These are phyloP conservation scores for Cladophialophora exuberans DNA, from an alignment of 2,329 filamentous ascomycete genomes.

Conservation along the genomic window DNA sequence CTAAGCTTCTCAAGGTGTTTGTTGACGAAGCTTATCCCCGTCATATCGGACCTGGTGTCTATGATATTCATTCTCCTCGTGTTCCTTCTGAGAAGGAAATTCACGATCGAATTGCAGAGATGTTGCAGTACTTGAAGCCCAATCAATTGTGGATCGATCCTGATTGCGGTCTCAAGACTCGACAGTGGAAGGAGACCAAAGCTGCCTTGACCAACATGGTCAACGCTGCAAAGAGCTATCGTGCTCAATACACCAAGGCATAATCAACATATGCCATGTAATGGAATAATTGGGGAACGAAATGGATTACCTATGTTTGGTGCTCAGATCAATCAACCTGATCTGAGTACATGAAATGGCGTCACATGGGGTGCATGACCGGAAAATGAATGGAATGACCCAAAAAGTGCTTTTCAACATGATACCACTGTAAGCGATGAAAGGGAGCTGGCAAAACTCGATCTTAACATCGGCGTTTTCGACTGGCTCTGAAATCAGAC, in stretches of 20 bases:
- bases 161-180: constrained; percentile 98
- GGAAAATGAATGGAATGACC: constrained; percentile 17
- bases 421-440: constrained; percentile 33
- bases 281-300: neutral
- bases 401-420: constrained; percentile 35
- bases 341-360: constrained; percentile 26
- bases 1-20: constrained; percentile 98
- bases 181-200: constrained; percentile 99
- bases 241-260: constrained; percentile 69
- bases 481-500: constrained; percentile 28
- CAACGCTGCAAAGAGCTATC: constrained; percentile 96
- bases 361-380: constrained; percentile 15
- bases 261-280: constrained; percentile 22
- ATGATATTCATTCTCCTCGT: constrained; percentile 99
- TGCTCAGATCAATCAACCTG: constrained; percentile 32
- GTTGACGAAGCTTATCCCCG: constrained; percentile 96
- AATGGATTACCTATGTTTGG: constrained; percentile 18
- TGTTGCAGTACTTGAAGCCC: constrained; percentile 95
- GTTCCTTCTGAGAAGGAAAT: constrained; percentile 97
- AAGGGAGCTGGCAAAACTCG: constrained; percentile 33
- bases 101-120: constrained; percentile 96
- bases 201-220: constrained; percentile 95
- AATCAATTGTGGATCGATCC: constrained; percentile 99
- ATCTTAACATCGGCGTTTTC: constrained; percentile 36
- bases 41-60: constrained; percentile 98